Base-by-base conservation (phyloP, 1,139 yeast species). In the Debaryomyces fabryi region DNA sequence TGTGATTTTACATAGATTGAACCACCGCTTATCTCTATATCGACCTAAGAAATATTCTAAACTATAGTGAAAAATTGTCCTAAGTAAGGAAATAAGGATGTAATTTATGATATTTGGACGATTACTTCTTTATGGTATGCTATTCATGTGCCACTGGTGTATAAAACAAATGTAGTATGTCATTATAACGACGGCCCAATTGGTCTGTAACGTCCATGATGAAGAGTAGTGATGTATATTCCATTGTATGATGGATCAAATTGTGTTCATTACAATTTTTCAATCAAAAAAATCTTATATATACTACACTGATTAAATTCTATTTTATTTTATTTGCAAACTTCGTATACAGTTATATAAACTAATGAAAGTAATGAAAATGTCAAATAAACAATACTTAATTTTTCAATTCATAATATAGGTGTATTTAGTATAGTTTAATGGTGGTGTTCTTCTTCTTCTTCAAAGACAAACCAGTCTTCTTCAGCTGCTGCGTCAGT, bases 401-500 rank as follows among this genome's bases (percentile, higher is more conserved):
- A 29, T 40, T 36, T 39, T 39, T 41, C 42, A 30, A 16, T 45
- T 40, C 45, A 39, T 38, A 40, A 45, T 34, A 15, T 18, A 30
- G 18, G 29, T 40, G 36, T 30, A 18, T 51, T 6, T 48, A 42
- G 40, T 50, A 49, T 45, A 24, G 42, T 50, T 55, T 64, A 64
- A 65, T 85, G 88, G 64, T 78, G 81, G 64, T 78, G 81, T 63
- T 83, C 92, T 64, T 82, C 89, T 55, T 83, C 88, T 74, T 86
- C 92, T 74, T 81, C 93, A 72, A 85, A 85, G 52, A 86, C 92
- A 61, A 86, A 82, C 91, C 91, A 86, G 76, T 88, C 92, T 71
- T 87, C 96, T 61, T 80, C 79, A 13, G 76, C 75, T 53, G 76
- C 72, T 52, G 76, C 73, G 42, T 74, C 72, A 56, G 74, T 71